Conservation (phyloP, 2,329 filamentous ascomycete species). For the Cercospora berteroae region DNA sequence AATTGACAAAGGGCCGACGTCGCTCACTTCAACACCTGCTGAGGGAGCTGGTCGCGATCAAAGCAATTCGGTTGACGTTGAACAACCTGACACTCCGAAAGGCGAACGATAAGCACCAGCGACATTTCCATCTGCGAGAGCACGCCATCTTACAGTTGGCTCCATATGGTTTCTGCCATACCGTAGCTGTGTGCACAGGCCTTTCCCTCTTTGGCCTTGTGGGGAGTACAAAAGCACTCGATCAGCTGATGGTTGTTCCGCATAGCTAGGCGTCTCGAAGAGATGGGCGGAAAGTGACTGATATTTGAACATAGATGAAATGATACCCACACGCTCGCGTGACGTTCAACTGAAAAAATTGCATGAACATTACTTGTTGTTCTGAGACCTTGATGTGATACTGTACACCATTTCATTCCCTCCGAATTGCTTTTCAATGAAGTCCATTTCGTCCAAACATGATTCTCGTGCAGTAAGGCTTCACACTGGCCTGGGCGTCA, state of each 20-base stretch:
- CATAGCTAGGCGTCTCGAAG: neutral
- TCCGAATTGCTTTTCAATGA: neutral
- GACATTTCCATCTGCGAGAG: neutral
- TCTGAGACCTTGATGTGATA: neutral
- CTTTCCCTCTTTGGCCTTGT: neutral
- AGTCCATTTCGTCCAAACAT: neutral
- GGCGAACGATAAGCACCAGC: neutral
- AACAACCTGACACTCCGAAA: neutral
- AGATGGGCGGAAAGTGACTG: neutral
- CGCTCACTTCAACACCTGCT: neutral
- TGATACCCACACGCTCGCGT: slow-evolving; percentile 10
- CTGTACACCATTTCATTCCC: neutral
- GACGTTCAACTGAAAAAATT: neutral
- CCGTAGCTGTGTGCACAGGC: neutral
- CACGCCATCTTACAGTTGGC: neutral
- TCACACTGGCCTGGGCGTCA: neutral
- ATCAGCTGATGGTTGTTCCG: neutral
- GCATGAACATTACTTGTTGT: neutral
- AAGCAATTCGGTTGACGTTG: neutral
- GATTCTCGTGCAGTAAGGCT: neutral
- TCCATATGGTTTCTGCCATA: neutral
- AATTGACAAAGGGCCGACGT: neutral
- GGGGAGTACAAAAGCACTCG: neutral
- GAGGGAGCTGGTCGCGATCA: neutral
- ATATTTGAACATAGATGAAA: slow-evolving; percentile 6